A percentile compares a stretch with the other conserved stretches of the same genome.
Evolutionary conservation across 495 filamentous ascomycete genomes (phyloP).

Genomic region (Lophiostoma macrostomum): DNA sequence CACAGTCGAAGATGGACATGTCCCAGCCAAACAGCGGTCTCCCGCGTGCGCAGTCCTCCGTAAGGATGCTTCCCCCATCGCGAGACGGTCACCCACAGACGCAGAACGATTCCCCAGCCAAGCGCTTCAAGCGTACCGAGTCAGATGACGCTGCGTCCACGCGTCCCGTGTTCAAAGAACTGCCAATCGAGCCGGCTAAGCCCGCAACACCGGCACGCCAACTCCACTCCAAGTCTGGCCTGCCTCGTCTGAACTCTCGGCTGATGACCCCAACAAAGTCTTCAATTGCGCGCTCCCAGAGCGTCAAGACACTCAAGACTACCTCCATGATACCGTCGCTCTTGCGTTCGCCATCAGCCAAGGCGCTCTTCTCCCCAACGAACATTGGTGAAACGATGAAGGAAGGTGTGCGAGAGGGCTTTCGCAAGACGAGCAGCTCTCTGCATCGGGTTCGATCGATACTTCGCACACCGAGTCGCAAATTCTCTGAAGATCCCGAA

Average conservation of each 20-base stretch:
- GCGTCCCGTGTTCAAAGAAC: conserved; percentile 48
- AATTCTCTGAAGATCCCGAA: conserved; percentile 58
- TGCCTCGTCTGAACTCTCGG: conserved; percentile 49
- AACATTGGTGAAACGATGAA: conserved; percentile 16
- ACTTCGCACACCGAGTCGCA: conserved; percentile 57
- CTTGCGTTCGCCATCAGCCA: conserved; percentile 43
- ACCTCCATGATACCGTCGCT: conserved; percentile 54
- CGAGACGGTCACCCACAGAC: conserved; percentile 13
- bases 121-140: conserved; percentile 61
- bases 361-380: conserved; percentile 17
- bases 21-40: conserved; percentile 38
- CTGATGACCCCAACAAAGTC: conserved; percentile 77
- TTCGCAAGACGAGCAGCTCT: conserved; percentile 30
- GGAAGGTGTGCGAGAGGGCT: conserved; percentile 16
- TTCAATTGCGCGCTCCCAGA: conserved; percentile 64
- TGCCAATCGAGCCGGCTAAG: conserved; percentile 42
- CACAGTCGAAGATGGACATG: conserved; percentile 42
- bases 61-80: conserved; percentile 15
- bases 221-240: conserved; percentile 15
- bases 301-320: conserved; percentile 55
- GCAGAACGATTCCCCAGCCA: conserved; percentile 39
- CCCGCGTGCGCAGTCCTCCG: conserved; percentile 38
- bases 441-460: conserved; percentile 54
- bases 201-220: conserved; percentile 33
- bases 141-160: conserved; percentile 59